Evolutionary conservation across 352 stramenopile genomes (phyloP).

Genomic region (Blastocystis sp.): DNA sequence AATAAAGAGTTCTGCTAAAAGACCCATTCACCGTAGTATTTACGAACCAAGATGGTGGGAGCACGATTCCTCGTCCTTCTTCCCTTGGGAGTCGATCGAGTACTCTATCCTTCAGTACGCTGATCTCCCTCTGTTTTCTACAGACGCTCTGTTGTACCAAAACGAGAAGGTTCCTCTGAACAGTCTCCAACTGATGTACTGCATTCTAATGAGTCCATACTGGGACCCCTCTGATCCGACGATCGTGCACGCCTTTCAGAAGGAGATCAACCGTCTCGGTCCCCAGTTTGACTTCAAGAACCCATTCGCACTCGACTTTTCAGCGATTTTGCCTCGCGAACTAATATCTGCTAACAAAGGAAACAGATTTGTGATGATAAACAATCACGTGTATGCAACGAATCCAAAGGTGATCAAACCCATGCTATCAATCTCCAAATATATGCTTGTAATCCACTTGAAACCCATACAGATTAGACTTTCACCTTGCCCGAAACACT

Average conservation of each 20-base stretch:
- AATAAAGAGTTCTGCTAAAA: not conserved
- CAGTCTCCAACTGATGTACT: not conserved
- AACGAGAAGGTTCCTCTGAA: not conserved
- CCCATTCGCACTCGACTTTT: not conserved
- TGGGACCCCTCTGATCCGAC: not conserved
- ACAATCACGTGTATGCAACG: not conserved
- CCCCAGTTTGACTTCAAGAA: not conserved
- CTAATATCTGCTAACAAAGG: not conserved
- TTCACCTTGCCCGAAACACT: not conserved
- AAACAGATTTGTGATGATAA: not conserved
- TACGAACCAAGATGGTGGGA: not conserved
- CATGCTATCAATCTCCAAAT: too few species aligned
- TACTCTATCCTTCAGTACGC: not conserved
- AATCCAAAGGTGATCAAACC: too few species aligned
- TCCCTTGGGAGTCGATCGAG: not conserved
- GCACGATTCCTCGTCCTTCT: not conserved
- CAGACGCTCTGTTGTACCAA: not conserved
- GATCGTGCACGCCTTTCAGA: not conserved
- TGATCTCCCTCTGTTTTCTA: not conserved
- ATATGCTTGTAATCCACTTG: too few species aligned
- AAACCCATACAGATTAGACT: not conserved
- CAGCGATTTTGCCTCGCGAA: not conserved
- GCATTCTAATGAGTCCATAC: not conserved
- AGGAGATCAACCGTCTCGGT: not conserved
- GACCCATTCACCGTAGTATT: too few species aligned